phyloP scores from a whole-genome alignment of 2,329 filamentous ascomycete species.

The Phialemonium atrogriseum region DNA sequence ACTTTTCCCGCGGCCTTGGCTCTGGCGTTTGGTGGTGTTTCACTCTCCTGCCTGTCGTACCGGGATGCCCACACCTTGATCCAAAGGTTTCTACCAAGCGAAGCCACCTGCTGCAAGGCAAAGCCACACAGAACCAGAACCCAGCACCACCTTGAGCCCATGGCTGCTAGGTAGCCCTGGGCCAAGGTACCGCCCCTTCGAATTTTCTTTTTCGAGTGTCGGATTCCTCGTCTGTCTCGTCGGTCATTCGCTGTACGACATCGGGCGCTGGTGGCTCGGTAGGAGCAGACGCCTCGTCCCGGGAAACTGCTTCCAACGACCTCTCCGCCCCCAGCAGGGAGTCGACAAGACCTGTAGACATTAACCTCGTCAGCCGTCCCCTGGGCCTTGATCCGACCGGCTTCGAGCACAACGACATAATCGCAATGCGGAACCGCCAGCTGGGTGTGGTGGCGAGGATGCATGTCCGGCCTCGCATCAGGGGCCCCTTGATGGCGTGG shows the following conservation, averaged over 20 bases:
- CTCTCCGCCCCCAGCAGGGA: too few relatives aligned
- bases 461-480: slow-evolving; percentile 84
- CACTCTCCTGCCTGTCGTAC: slow-evolving; percentile 48
- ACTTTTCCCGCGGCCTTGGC: too few relatives aligned
- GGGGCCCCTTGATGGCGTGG: slow-evolving; percentile 75
- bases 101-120: slow-evolving; percentile 69
- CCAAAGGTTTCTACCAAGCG: slow-evolving; percentile 85
- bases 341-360: too few relatives aligned
- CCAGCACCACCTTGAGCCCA: slow-evolving; percentile 96
- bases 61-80: slow-evolving; percentile 91
- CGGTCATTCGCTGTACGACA: too few relatives aligned
- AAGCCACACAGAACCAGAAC: slow-evolving; percentile 66
- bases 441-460: slow-evolving; percentile 88
- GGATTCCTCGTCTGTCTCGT: too few relatives aligned
- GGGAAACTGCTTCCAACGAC: too few relatives aligned
- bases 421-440: slow-evolving; percentile 73
- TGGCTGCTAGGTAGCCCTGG: slow-evolving; percentile 80
- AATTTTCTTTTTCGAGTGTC: slow-evolving; percentile 59
- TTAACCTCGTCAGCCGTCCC: too few relatives aligned
- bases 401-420: slow-evolving; percentile 76
- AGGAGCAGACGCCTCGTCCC: too few relatives aligned
- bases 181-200: slow-evolving; percentile 75
- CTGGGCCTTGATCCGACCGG: slow-evolving; percentile 68
- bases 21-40: slow-evolving; percentile 16
- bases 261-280: too few relatives aligned